Evolutionary conservation across 1,284 basidiomycete species (phyloP), one percentile per base, ranked within the genome.

Genomic region (Trametes pubescens): DNA sequence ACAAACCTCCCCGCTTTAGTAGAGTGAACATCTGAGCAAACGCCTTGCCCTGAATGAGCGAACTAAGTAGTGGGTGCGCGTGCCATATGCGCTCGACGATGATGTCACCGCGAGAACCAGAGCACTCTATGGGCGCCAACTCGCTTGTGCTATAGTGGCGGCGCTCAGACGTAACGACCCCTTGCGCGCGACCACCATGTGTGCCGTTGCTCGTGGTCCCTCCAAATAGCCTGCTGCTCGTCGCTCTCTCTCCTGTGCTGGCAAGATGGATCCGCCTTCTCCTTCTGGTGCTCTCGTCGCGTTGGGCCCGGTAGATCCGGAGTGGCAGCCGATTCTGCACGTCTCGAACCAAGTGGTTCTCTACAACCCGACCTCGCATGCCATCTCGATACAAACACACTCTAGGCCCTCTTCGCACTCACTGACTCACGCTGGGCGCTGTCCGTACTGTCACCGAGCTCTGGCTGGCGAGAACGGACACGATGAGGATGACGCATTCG

Each of bases 291-390:
- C 69, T 16, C 62, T 71, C 26, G 57, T 73, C 21, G 68, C 74
- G 4, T 57, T 75, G 8, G 65, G 68, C 4, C 67, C 72, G 16
- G 56, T 71, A n/a, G 74, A 73, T 51, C 70, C 66, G 22, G 77
- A 79, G 58, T 92, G 91, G 90, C 88, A 84, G 58, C 86, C 90
- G 4, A 91, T 93, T 65, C 80, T 92, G 24, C 91, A 91, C 59
- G 86, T 87, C 6, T 89, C 92, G 0, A 92, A 94, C 76, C 93
- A 95, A 73, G 88, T 96, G 58, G 94, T 96, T 32, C 83, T 96
- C 21, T 96, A 96, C 78, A 93, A 96, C 73, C 88, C 94, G 0
- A 89, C 86, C 0, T 94, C 92, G 0, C 93, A 96, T 74, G 94
- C 93, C 0, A 81, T 96, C 14, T 85, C 92, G 26, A 91, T 96